These are phyloP conservation scores for Leccinum longicurvipes DNA, from an alignment of 768 basidiomycete genomes.

Conservation along the genomic window DNA sequence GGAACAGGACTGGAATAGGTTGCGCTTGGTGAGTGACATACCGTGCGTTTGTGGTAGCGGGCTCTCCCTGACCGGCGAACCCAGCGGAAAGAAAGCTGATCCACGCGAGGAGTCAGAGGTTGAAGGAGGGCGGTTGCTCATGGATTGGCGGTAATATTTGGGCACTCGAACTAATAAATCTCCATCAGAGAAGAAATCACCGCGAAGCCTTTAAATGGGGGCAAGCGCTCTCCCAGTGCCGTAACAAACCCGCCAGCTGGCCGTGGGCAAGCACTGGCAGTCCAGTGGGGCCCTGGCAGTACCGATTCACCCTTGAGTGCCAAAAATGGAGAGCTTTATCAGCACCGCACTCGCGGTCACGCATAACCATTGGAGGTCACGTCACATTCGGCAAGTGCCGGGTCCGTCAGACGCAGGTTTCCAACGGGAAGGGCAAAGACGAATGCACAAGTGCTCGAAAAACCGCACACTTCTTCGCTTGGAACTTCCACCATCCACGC, in stretches of 20 bases:
- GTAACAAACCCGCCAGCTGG: conserved; percentile 10
- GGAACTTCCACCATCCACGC: conserved; percentile 33
- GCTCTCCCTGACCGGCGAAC: not conserved
- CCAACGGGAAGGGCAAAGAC: conserved; percentile 19
- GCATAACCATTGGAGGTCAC: conserved; percentile 13
- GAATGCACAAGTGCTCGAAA: conserved; percentile 21
- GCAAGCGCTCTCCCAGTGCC: conserved; percentile 16
- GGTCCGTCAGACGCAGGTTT: conserved; percentile 20
- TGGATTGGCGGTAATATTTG: conserved; percentile 8
- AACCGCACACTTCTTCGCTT: conserved; percentile 29
- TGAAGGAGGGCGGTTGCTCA: conserved; percentile 15
- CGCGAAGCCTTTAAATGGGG: conserved; percentile 16
- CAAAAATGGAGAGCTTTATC: conserved; percentile 21
- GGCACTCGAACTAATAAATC: conserved; percentile 4
- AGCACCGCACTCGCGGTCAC: conserved; percentile 13
- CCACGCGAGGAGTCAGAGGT: conserved; percentile 20
- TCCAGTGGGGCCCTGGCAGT: too few relatives aligned
- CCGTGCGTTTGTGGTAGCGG: conserved; percentile 8
- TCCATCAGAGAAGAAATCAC: conserved; percentile 1
- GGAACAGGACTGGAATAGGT: not conserved
- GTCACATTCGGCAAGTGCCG: conserved; percentile 28
- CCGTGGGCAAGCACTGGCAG: not conserved
- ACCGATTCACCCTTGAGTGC: conserved; percentile 12
- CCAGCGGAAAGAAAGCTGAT: conserved; percentile 1
- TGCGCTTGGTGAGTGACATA: not conserved